Conservation (phyloP, 495 filamentous ascomycete species). For the Trichoderma virens region DNA sequence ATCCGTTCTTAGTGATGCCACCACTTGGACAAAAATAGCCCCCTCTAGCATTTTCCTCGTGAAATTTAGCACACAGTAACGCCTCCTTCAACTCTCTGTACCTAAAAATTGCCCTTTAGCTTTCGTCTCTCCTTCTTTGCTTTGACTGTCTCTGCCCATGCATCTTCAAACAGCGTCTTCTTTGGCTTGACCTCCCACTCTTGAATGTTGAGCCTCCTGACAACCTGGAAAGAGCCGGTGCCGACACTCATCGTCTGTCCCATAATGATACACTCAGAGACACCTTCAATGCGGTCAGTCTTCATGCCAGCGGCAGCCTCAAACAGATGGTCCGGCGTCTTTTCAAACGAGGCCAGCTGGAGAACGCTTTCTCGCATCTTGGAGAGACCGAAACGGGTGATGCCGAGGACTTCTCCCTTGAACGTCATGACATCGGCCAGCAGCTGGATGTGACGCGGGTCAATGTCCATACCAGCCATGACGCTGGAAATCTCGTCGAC, state of each 20-base stretch:
- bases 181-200: conserved; percentile 54
- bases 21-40: too few relatives aligned
- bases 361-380: conserved; percentile 96
- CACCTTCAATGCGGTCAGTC: conserved; percentile 80
- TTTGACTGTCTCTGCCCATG: conserved; percentile 34
- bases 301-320: conserved; percentile 89
- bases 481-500: conserved; percentile 70
- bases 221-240: conserved; percentile 85
- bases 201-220: conserved; percentile 62
- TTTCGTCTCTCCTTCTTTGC: background rate
- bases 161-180: conserved; percentile 70
- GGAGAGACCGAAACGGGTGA: conserved; percentile 89
- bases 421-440: conserved; percentile 99
- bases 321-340: conserved; percentile 96
- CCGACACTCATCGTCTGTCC: conserved; percentile 86
- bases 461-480: conserved; percentile 91
- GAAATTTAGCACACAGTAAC: too few relatives aligned
- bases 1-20: too few relatives aligned
- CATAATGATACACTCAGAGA: conserved; percentile 97
- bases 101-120: too few relatives aligned
- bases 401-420: conserved; percentile 95
- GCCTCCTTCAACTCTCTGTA: too few relatives aligned
- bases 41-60: too few relatives aligned
- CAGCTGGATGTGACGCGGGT: conserved; percentile 97
- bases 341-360: conserved; percentile 95